These are phyloP conservation scores for Trichoderma sp. DNA, from an alignment of 2,329 filamentous ascomycete species.

Conservation along the genomic window DNA sequence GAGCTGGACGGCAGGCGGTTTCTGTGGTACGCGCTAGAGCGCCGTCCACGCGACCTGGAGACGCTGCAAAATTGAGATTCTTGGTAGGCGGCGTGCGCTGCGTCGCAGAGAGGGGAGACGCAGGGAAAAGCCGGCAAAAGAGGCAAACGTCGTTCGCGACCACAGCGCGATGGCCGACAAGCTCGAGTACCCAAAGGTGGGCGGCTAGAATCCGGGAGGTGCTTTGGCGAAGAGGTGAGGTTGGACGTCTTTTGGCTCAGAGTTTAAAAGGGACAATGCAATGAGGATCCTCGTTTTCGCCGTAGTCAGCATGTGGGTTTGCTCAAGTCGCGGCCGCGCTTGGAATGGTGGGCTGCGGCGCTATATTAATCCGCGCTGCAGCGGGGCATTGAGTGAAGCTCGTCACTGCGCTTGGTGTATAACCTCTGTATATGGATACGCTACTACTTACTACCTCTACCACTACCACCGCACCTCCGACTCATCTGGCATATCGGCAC, in stretches of 20 bases:
- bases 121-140: slow-evolving; percentile 10
- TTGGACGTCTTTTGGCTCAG: slow-evolving; percentile 21
- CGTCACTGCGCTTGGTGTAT: slow-evolving; percentile 19
- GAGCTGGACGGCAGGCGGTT: slow-evolving; percentile 23
- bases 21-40: slow-evolving; percentile 34
- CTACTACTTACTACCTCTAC: neutral
- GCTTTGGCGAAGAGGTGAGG: slow-evolving; percentile 26
- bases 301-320: slow-evolving; percentile 28
- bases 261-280: slow-evolving; percentile 30
- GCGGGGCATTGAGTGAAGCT: neutral
- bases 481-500: slow-evolving; percentile 56
- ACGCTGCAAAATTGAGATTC: slow-evolving; percentile 30
- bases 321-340: neutral
- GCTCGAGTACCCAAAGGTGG: slow-evolving; percentile 8
- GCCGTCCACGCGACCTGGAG: slow-evolving; percentile 48
- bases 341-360: slow-evolving; percentile 4
- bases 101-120: slow-evolving; percentile 15
- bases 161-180: slow-evolving; percentile 26
- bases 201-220: slow-evolving; percentile 24
- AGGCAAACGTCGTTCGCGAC: slow-evolving; percentile 29
- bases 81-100: slow-evolving; percentile 20
- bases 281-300: slow-evolving; percentile 29
- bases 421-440: neutral
- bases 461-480: slow-evolving; percentile 47
- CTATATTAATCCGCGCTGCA: slow-evolving; percentile 13